Conservation (phyloP, 1,284 basidiomycete species). For the Malassezia yamatoensis region DNA sequence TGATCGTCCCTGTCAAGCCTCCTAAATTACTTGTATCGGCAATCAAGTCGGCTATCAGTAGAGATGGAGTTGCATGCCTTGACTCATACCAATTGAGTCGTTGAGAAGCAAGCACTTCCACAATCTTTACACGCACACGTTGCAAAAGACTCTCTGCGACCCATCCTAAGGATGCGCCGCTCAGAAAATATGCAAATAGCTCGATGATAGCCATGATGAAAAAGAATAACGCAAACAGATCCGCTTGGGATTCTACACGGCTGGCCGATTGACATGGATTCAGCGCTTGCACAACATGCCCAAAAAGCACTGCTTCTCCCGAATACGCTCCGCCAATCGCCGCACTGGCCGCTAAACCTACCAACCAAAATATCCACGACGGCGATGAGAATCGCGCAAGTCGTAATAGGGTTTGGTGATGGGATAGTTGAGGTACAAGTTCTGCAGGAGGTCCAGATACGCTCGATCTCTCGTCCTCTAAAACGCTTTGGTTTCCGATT, state of each 20-base stretch:
- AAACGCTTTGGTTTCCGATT: not conserved
- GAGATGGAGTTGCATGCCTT: slow-evolving; percentile 20
- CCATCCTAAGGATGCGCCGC: slow-evolving; percentile 29
- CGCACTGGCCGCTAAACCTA: slow-evolving; percentile 25
- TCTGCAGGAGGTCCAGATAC: not conserved
- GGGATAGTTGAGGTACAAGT: not conserved
- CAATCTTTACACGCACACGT: slow-evolving; percentile 24
- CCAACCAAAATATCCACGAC: slow-evolving; percentile 25
- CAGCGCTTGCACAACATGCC: slow-evolving; percentile 36
- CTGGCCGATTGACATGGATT: slow-evolving; percentile 31
- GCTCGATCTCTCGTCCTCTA: not conserved
- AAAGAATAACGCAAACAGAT: slow-evolving; percentile 30
- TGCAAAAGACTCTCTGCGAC: slow-evolving; percentile 35
- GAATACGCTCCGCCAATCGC: slow-evolving; percentile 36
- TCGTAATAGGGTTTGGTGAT: slow-evolving; percentile 3
- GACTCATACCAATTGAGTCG: slow-evolving; percentile 27
- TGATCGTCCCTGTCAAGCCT: slow-evolving; percentile 31
- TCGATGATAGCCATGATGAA: slow-evolving; percentile 35
- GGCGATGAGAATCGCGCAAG: slow-evolving; percentile 19
- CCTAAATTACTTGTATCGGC: slow-evolving; percentile 33
- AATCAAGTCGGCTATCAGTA: slow-evolving; percentile 29
- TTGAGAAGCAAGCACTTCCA: slow-evolving; percentile 27
- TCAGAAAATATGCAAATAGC: slow-evolving; percentile 29
- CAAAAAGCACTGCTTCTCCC: slow-evolving; percentile 36
- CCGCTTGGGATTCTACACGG: slow-evolving; percentile 21